Evolutionary conservation across 2,329 filamentous ascomycete genomes (phyloP).

Genomic region (Ascochyta clinopodiicola): DNA sequence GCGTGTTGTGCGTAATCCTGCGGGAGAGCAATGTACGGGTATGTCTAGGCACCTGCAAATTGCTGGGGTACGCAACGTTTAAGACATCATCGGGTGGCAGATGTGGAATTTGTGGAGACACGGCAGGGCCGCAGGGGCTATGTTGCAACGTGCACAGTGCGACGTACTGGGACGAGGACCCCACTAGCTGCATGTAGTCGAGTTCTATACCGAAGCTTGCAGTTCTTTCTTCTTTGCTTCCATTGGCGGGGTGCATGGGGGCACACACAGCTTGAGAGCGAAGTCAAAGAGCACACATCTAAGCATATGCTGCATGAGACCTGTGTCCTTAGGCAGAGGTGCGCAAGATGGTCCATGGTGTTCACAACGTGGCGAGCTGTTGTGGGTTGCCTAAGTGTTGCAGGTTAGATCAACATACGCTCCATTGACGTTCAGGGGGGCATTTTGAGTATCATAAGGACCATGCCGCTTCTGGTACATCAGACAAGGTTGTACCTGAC

Average conservation of each 20-base stretch:
- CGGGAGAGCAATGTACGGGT: neutral
- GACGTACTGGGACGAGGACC: conserved; percentile 10
- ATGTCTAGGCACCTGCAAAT: conserved; percentile 1
- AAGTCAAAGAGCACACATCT: neutral
- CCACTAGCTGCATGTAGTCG: conserved; percentile 2
- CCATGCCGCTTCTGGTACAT: neutral
- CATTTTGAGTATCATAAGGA: neutral
- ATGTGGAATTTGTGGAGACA: conserved; percentile 11
- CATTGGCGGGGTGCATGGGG: neutral
- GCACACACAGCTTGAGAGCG: neutral
- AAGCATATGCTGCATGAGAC: neutral
- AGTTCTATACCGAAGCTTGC: neutral
- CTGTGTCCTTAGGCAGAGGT: neutral
- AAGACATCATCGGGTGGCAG: conserved; percentile 6
- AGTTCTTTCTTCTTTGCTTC: neutral
- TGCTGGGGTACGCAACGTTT: conserved; percentile 7
- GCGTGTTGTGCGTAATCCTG: neutral
- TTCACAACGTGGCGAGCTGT: conserved; percentile 5
- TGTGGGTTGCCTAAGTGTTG: neutral
- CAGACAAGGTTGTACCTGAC: conserved; percentile 3
- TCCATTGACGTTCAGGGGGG: conserved; percentile 10
- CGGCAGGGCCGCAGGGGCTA: conserved; percentile 12
- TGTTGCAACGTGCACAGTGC: conserved; percentile 17
- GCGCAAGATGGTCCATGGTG: neutral
- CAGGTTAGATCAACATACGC: neutral